Evolutionary conservation across 768 basidiomycete genomes (phyloP).

Genomic region (Dioszegia crocea): DNA sequence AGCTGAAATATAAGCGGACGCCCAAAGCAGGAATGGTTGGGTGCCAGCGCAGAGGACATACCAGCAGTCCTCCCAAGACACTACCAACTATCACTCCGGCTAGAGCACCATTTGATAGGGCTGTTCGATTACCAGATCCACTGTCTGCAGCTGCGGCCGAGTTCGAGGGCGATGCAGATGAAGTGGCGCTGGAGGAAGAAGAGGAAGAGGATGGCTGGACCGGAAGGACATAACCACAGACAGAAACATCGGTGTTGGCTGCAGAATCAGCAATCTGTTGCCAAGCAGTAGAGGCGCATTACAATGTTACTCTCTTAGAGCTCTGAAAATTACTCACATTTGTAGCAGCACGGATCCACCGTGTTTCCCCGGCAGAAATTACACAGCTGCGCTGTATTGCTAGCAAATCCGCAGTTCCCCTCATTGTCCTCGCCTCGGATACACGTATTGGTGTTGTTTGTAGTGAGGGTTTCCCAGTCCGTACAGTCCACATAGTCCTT

Average conservation of each 20-base stretch:
- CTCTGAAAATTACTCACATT: too few relatives aligned
- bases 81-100: slow-evolving; percentile 44
- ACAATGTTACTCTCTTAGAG: too few relatives aligned
- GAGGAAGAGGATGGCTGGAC: slow-evolving; percentile 12
- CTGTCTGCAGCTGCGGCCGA: slow-evolving; percentile 1
- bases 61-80: slow-evolving; percentile 42
- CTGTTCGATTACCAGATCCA: neutral
- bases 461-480: slow-evolving; percentile 41
- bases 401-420: slow-evolving; percentile 42
- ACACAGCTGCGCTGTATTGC: slow-evolving; percentile 32
- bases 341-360: slow-evolving; percentile 44
- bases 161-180: slow-evolving; percentile 10
- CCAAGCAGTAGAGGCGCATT: too few relatives aligned
- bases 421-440: slow-evolving; percentile 39
- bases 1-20: slow-evolving; percentile 16
- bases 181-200: slow-evolving; percentile 5
- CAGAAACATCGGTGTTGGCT: slow-evolving; percentile 40
- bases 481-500: slow-evolving; percentile 48
- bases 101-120: slow-evolving; percentile 33
- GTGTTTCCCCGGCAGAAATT: slow-evolving; percentile 29
- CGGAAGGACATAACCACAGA: slow-evolving; percentile 39
- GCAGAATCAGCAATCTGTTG: neutral
- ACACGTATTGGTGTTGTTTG: slow-evolving; percentile 41
- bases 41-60: too few relatives aligned
- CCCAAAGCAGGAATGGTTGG: too few relatives aligned